Conservation (phyloP, 441 rosid species). For the Theobroma grandiflorum region DNA sequence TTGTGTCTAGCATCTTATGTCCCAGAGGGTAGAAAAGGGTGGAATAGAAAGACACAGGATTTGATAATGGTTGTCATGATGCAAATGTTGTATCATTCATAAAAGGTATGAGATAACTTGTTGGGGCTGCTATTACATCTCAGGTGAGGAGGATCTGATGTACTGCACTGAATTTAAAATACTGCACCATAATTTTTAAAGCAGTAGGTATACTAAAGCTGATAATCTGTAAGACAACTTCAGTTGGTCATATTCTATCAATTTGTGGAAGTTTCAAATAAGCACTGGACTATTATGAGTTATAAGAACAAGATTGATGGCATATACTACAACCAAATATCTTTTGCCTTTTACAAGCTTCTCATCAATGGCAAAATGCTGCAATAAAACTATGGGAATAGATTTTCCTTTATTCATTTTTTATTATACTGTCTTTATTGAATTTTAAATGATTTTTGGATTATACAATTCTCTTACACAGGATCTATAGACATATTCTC, state of each 20-base stretch:
- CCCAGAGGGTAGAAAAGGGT: not conserved
- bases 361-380: conserved; percentile 6
- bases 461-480: not conserved
- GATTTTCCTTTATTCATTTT: not conserved
- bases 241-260: not conserved
- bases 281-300: not conserved
- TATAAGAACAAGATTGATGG: not conserved
- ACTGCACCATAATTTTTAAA: not conserved
- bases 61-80: not conserved
- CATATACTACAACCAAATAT: not conserved
- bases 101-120: not conserved
- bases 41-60: not conserved
- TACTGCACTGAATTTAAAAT: not conserved
- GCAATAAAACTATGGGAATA: not conserved
- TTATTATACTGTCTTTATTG: not conserved
- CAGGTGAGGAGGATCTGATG: not conserved
- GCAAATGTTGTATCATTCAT: not conserved
- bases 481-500: not conserved
- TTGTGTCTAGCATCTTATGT: not conserved
- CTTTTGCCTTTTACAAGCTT: conserved; percentile 1
- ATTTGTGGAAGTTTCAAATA: not conserved
- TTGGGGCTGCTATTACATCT: not conserved
- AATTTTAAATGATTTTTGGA: not conserved
- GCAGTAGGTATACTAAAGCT: not conserved
- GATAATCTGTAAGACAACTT: not conserved